phyloP scores from a whole-genome alignment of 2,329 filamentous ascomycete genomes.

The Colletotrichum coccodes region DNA sequence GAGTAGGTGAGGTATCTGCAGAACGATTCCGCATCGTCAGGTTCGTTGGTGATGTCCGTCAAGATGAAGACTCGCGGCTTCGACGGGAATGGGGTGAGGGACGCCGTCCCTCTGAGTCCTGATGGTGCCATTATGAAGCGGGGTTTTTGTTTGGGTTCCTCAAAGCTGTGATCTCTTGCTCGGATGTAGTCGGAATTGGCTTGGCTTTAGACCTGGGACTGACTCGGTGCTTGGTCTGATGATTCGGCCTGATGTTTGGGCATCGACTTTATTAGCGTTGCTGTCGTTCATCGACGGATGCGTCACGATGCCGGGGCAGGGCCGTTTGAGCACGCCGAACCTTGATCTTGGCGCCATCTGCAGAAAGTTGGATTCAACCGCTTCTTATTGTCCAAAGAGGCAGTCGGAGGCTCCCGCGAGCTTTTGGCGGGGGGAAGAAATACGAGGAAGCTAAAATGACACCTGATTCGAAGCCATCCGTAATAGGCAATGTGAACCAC shows the following conservation, averaged over 20 bases:
- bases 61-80: slow-evolving; percentile 52
- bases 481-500: slow-evolving; percentile 19
- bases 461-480: background rate
- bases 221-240: background rate
- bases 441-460: background rate
- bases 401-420: background rate
- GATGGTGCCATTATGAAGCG: slow-evolving; percentile 1
- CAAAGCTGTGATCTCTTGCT: background rate
- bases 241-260: background rate
- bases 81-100: slow-evolving; percentile 16
- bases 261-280: background rate
- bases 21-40: slow-evolving; percentile 56
- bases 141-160: background rate
- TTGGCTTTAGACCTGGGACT: background rate
- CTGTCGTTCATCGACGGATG: background rate
- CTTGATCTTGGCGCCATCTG: background rate
- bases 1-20: slow-evolving; percentile 55
- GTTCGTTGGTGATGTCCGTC: slow-evolving; percentile 57
- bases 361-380: background rate
- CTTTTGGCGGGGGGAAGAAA: background rate
- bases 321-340: background rate
- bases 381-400: background rate
- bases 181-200: background rate
- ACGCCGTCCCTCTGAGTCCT: background rate
- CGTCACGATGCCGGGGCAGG: background rate